These are phyloP conservation scores for Aspergillus nanangensis DNA, from an alignment of 495 filamentous ascomycete species.

Conservation along the genomic window DNA sequence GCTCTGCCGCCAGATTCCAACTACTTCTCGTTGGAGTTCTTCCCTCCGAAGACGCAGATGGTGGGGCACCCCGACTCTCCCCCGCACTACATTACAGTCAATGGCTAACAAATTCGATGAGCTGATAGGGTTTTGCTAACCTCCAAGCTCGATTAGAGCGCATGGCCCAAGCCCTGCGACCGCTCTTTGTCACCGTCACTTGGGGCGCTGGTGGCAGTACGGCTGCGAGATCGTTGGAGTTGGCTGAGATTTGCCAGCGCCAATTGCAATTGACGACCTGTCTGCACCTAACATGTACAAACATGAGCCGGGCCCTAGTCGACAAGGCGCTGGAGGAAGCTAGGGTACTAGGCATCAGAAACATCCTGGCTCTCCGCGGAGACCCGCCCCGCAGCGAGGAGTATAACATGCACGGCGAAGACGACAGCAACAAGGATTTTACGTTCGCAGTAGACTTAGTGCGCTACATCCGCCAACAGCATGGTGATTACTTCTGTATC, in stretches of 20 bases:
- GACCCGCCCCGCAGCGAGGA: slow-evolving; percentile 88
- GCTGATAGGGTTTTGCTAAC: slow-evolving; percentile 73
- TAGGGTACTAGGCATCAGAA: slow-evolving; percentile 87
- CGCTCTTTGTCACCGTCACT: slow-evolving; percentile 94
- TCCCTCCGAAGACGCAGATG: slow-evolving; percentile 94
- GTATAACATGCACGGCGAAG: slow-evolving; percentile 64
- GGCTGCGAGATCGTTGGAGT: slow-evolving; percentile 80
- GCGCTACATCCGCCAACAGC: slow-evolving; percentile 73
- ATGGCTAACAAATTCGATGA: slow-evolving; percentile 3
- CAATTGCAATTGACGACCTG: slow-evolving; percentile 91
- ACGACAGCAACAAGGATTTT: slow-evolving; percentile 74
- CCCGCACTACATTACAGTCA: slow-evolving; percentile 12
- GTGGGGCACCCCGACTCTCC: slow-evolving; percentile 41
- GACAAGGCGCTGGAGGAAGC: slow-evolving; percentile 89
- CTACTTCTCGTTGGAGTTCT: slow-evolving; percentile 98
- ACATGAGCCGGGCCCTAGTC: slow-evolving; percentile 83
- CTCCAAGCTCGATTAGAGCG: slow-evolving; percentile 88
- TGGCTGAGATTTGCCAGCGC: slow-evolving; percentile 92
- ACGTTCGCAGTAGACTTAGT: slow-evolving; percentile 88
- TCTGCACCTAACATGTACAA: slow-evolving; percentile 94
- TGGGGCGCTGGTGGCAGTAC: slow-evolving; percentile 97
- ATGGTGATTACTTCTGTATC: slow-evolving; percentile 96
- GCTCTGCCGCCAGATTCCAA: slow-evolving; percentile 73
- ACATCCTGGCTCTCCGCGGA: slow-evolving; percentile 91
- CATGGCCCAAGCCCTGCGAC: slow-evolving; percentile 85